Percentiles rank a stretch among this genome's conserved stretches.
Conservation (phyloP, 371 early-diverging fungal species). For the Mortierella sp. region DNA sequence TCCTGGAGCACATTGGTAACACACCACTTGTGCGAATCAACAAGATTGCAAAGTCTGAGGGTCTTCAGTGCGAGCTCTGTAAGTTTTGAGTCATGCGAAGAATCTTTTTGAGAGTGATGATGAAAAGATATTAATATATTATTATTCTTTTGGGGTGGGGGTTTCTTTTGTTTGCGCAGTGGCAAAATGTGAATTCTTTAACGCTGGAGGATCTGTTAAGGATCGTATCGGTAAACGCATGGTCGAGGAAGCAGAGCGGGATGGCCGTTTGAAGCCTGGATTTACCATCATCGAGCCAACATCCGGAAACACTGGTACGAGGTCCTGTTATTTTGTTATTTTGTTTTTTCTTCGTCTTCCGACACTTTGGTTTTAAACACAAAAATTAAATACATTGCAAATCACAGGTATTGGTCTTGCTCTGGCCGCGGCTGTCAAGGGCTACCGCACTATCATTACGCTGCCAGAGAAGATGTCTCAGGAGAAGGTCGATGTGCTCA, state of each 20-base stretch:
- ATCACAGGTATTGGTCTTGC: conserved; percentile 34
- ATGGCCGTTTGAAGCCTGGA: conserved; percentile 91
- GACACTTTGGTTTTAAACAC: not conserved
- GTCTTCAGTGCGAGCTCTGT: conserved; percentile 96
- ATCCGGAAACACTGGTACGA: conserved; percentile 93
- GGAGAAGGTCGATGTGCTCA: conserved; percentile 97
- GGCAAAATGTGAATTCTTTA: conserved; percentile 98
- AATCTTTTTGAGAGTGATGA: no score
- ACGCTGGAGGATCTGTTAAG: conserved; percentile 98
- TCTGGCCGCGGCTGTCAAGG: conserved; percentile 92
- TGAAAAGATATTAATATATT: not conserved
- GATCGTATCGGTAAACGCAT: conserved; percentile 96
- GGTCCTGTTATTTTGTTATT: not conserved
- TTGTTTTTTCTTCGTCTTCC: not conserved
- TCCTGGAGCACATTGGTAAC: conserved; percentile 95
- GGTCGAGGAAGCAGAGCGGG: conserved; percentile 94
- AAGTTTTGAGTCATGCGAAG: conserved; percentile 45
- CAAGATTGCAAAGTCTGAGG: conserved; percentile 86
- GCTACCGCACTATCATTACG: conserved; percentile 96
- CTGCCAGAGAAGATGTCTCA: conserved; percentile 98
- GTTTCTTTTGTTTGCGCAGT: conserved; percentile 64
- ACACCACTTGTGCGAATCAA: conserved; percentile 94
- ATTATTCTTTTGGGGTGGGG: no score
- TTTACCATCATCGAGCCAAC: conserved; percentile 96
- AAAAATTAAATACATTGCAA: not conserved